Percentiles rank a stretch among this genome's conserved stretches.
Conservation (phyloP, 495 filamentous ascomycete genomes). For the Elaphomyces granulatus region DNA sequence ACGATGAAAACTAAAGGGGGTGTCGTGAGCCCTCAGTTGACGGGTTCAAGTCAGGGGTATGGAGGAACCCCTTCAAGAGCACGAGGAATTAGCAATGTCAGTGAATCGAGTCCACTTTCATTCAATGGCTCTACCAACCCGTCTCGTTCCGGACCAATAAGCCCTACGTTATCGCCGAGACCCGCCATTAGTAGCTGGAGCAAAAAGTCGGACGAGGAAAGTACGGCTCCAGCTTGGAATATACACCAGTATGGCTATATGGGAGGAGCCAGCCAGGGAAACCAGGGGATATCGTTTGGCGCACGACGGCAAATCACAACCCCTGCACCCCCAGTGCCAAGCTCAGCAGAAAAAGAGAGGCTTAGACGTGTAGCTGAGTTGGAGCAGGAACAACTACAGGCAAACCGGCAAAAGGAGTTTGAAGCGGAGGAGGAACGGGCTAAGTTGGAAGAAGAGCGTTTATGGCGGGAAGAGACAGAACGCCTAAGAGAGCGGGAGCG, state of each 20-base stretch:
- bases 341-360: slow-evolving; percentile 50
- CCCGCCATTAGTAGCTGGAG: slow-evolving; percentile 75
- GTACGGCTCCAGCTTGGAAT: slow-evolving; percentile 88
- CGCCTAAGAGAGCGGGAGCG: slow-evolving; percentile 55
- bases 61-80: slow-evolving; percentile 29
- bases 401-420: slow-evolving; percentile 40
- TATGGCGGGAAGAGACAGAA: slow-evolving; percentile 68
- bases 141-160: slow-evolving; percentile 38
- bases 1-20: slow-evolving; percentile 44
- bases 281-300: slow-evolving; percentile 86
- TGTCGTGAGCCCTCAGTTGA: slow-evolving; percentile 54
- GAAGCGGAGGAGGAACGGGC: slow-evolving; percentile 59
- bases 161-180: slow-evolving; percentile 36
- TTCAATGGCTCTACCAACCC: slow-evolving; percentile 26
- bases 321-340: slow-evolving; percentile 63
- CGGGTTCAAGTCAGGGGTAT: slow-evolving; percentile 39
- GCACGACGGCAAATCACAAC: slow-evolving; percentile 84
- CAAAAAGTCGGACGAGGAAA: slow-evolving; percentile 63
- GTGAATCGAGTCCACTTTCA: slow-evolving; percentile 42
- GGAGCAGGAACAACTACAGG: slow-evolving; percentile 46
- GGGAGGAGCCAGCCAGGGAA: slow-evolving; percentile 93
- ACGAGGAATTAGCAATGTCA: slow-evolving; percentile 53
- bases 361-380: slow-evolving; percentile 36
- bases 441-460: slow-evolving; percentile 52
- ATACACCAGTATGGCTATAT: slow-evolving; percentile 98